A percentile compares a stretch with the other conserved stretches of the same genome.
phyloP scores from a whole-genome alignment of 345 rosid genomes.

The Ailanthus altissimus region DNA sequence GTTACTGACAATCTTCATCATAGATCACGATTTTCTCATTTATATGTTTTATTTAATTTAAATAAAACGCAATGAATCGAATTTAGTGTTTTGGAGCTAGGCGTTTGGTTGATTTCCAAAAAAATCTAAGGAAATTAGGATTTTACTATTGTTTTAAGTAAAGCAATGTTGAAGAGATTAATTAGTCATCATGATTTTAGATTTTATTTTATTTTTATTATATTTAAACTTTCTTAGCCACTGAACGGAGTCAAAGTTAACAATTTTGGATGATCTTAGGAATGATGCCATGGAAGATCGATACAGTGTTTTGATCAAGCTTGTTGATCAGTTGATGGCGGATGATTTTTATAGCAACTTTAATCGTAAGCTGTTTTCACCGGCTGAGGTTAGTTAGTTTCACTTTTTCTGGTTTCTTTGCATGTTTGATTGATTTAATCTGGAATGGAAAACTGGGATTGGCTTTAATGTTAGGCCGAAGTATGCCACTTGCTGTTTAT shows the following conservation, averaged over 20 bases:
- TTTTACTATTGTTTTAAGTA: neutral
- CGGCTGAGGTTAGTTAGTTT: slow-evolving; percentile 63
- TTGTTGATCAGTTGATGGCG: slow-evolving; percentile 56
- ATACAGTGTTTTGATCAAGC: slow-evolving; percentile 71
- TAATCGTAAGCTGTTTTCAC: slow-evolving; percentile 73
- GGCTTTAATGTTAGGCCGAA: slow-evolving; percentile 59
- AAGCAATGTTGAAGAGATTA: neutral
- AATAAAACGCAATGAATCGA: neutral
- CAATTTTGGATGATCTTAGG: slow-evolving; percentile 32
- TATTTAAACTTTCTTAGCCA: neutral
- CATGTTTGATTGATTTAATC: neutral
- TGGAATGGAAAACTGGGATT: neutral
- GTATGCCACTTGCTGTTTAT: slow-evolving; percentile 73
- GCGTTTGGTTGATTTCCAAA: neutral
- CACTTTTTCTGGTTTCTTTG: neutral
- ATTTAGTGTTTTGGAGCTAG: neutral
- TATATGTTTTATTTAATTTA: neutral
- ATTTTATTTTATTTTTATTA: neutral
- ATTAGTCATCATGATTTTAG: neutral
- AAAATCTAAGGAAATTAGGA: neutral
- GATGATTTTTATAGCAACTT: slow-evolving; percentile 57
- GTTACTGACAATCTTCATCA: neutral
- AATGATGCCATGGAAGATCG: slow-evolving; percentile 94
- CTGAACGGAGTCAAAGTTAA: slow-evolving; percentile 6
- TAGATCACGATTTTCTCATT: neutral